These are phyloP conservation scores for Amphicarpaea edgeworthii DNA, from an alignment of 306 rosid species.

Conservation along the genomic window DNA sequence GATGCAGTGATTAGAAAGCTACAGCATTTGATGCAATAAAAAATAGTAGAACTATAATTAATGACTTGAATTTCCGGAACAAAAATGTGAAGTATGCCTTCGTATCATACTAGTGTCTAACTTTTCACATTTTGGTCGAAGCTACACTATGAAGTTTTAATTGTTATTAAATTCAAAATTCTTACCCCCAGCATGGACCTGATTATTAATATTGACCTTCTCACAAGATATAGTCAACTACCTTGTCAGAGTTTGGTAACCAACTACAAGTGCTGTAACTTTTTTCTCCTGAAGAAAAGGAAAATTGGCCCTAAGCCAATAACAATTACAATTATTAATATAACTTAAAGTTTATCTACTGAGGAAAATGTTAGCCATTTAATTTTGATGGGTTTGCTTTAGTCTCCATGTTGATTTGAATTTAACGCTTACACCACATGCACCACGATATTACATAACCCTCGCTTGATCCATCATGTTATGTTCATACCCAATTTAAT, in stretches of 20 bases:
- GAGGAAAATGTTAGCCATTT: constrained; percentile 16
- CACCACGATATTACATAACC: not conserved
- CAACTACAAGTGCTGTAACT: constrained; percentile 37
- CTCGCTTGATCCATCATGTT: not conserved
- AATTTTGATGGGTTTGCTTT: constrained; percentile 41
- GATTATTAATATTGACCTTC: constrained; percentile 17
- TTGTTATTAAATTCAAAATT: not conserved
- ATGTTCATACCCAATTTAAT: too few species aligned
- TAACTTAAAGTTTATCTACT: constrained; percentile 12
- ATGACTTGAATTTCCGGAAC: not conserved
- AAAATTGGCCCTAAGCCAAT: constrained; percentile 34
- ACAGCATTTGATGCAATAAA: not conserved
- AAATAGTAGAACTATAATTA: not conserved
- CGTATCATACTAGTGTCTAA: constrained; percentile 3
- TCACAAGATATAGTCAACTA: constrained; percentile 44
- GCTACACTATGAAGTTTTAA: not conserved
- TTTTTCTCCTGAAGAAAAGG: constrained; percentile 9
- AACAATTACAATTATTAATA: constrained; percentile 12
- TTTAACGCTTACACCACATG: not conserved
- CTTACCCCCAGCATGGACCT: constrained; percentile 31
- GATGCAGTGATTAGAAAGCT: constrained; percentile 4
- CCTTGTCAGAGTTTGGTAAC: constrained; percentile 41
- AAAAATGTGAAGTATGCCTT: not conserved
- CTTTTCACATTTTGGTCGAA: not conserved
- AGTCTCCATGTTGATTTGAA: constrained; percentile 5